These are phyloP conservation scores for Diaporthe citri DNA, from an alignment of 2,329 filamentous ascomycete species.

Conservation along the genomic window DNA sequence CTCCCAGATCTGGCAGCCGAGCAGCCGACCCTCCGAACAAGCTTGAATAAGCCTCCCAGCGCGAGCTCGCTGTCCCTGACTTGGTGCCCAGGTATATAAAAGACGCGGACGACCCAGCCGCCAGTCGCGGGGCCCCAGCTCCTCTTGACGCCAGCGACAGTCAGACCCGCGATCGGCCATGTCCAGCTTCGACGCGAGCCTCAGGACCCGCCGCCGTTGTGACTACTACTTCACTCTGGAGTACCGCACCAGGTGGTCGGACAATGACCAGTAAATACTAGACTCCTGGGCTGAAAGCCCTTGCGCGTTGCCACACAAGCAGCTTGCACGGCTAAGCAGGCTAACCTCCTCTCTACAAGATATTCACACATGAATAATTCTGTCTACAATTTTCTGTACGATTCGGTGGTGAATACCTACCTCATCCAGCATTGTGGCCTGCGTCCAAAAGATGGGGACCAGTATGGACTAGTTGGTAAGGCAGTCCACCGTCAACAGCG, in stretches of 20 bases:
- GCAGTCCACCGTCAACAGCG: background rate
- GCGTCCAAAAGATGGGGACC: slow-evolving; percentile 75
- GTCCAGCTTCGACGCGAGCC: slow-evolving; percentile 49
- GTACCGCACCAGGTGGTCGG: slow-evolving; percentile 88
- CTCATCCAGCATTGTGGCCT: slow-evolving; percentile 84
- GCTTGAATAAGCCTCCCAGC: slow-evolving; percentile 30
- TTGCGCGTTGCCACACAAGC: background rate
- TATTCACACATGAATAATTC: slow-evolving; percentile 95
- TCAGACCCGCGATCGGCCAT: slow-evolving; percentile 44
- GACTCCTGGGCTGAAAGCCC: background rate
- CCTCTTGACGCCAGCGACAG: background rate
- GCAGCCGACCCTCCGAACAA: slow-evolving; percentile 22
- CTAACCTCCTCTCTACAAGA: slow-evolving; percentile 49
- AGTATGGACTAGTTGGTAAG: slow-evolving; percentile 78
- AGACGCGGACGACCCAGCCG: background rate
- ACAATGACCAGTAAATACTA: slow-evolving; percentile 40
- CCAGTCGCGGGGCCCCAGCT: background rate
- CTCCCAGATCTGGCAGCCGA: slow-evolving; percentile 22
- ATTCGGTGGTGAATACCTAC: slow-evolving; percentile 91
- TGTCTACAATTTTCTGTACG: slow-evolving; percentile 88
- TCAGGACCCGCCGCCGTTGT: slow-evolving; percentile 73
- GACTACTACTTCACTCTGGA: slow-evolving; percentile 86
- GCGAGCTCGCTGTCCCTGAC: slow-evolving; percentile 26
- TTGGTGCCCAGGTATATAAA: slow-evolving; percentile 12
- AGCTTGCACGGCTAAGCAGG: slow-evolving; percentile 37